A percentile compares a stretch with the other conserved stretches of the same genome.
Evolutionary conservation across 495 filamentous ascomycete species (phyloP).

Genomic region (Penicillium malachiteum): DNA sequence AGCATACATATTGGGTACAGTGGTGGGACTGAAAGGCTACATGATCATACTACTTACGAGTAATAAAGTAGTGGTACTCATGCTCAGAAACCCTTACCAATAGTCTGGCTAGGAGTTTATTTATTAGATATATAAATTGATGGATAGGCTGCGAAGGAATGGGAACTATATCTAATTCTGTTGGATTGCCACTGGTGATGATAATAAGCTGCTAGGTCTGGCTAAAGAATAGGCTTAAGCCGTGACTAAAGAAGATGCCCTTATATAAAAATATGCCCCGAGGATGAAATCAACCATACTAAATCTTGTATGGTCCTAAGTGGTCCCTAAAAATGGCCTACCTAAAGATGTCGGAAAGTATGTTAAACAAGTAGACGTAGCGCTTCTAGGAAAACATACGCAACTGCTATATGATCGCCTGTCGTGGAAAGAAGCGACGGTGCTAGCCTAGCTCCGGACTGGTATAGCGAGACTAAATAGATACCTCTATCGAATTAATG

Average conservation of each 20-base stretch:
- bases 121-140: background rate
- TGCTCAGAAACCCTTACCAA: background rate
- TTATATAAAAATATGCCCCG: conserved; percentile 7
- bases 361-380: conserved; percentile 26
- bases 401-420: conserved; percentile 22
- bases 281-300: conserved; percentile 3
- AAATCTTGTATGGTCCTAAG: conserved; percentile 5
- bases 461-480: conserved; percentile 35
- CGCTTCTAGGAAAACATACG: conserved; percentile 23
- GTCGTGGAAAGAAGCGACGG: conserved; percentile 27
- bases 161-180: conserved; percentile 12
- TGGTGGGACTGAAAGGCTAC: conserved; percentile 10
- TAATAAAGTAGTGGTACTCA: background rate
- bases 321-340: conserved; percentile 8
- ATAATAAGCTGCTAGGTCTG: conserved; percentile 19
- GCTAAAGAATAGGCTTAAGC: conserved; percentile 20
- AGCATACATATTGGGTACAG: conserved; percentile 12
- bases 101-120: background rate
- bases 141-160: conserved; percentile 1
- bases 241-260: conserved; percentile 9
- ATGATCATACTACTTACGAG: background rate
- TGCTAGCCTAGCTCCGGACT: conserved; percentile 33
- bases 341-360: conserved; percentile 22
- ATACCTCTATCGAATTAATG: conserved; percentile 31
- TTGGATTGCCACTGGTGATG: conserved; percentile 10